A percentile compares a stretch with the other conserved stretches of the same genome.
Conservation (phyloP, 768 basidiomycete genomes). For the Suillus subluteus region DNA sequence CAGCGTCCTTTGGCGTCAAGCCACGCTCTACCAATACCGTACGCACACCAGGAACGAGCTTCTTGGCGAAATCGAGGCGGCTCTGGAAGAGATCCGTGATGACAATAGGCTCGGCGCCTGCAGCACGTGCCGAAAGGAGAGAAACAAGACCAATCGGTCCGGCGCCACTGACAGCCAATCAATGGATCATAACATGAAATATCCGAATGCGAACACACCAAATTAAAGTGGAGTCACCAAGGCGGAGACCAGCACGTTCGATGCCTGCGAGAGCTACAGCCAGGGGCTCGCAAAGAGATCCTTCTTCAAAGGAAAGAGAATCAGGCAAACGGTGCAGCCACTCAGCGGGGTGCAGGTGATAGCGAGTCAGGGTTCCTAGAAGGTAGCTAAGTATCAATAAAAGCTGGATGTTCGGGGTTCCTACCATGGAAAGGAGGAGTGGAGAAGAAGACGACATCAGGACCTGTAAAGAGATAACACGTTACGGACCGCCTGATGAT, state of each 20-base stretch:
- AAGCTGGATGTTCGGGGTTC: slow-evolving; percentile 4
- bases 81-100: slow-evolving; percentile 71
- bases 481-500: neutral
- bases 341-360: slow-evolving; percentile 68
- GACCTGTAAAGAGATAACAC: slow-evolving; percentile 27
- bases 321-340: slow-evolving; percentile 71
- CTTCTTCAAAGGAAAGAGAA: slow-evolving; percentile 66
- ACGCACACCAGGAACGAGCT: slow-evolving; percentile 58
- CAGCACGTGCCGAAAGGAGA: slow-evolving; percentile 65
- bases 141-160: slow-evolving; percentile 70
- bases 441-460: slow-evolving; percentile 65
- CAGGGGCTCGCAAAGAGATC: slow-evolving; percentile 67
- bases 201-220: slow-evolving; percentile 43
- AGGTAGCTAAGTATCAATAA: neutral
- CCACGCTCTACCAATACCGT: slow-evolving; percentile 58
- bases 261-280: slow-evolving; percentile 71
- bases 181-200: slow-evolving; percentile 10
- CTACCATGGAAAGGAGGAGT: slow-evolving; percentile 70
- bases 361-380: slow-evolving; percentile 63
- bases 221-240: slow-evolving; percentile 65
- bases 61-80: slow-evolving; percentile 68
- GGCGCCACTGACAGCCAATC: slow-evolving; percentile 50
- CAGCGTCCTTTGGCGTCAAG: slow-evolving; percentile 50
- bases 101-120: slow-evolving; percentile 70
- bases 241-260: slow-evolving; percentile 63